Evolutionary conservation across 345 rosid species (phyloP), one percentile per base, ranked within the genome.

Genomic region (Clarkia xantiana): DNA sequence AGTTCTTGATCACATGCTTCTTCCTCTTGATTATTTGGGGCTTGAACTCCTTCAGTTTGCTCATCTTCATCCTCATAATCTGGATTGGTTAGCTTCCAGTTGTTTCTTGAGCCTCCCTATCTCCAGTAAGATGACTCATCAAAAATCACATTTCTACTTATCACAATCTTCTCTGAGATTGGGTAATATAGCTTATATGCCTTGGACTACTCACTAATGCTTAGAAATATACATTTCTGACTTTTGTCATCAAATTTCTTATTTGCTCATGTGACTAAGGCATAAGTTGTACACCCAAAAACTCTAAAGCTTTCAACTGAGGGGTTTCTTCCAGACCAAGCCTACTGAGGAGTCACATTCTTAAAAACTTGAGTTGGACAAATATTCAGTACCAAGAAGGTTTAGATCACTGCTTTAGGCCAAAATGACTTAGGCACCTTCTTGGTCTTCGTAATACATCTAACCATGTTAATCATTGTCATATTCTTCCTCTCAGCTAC

Each of bases 251-350:
- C 44, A 9, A 52, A 22, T n/a, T 52, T 52, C n/a, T 5, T 3
- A 14, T 13, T 52, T 1, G 12, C 5, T 25, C 13, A 42, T 29
- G 45, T 13, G 8, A 19, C 34, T 10, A 10, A 10, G 0, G 10
- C 39, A 49, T 49, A 18, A 10, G 9, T 29, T 8, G 19, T 18
- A n/a, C 52, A 49, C 11, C 52, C 52, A 49, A 49, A 49, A 18
- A 49, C 39, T 49, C 39, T 0, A 49, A 49, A 49, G 10, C 19
- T 7, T 18, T 11, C 34, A 0, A 49, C 34, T 4, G 52, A 12
- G 10, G 52, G 52, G 9, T 18, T 49, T 11, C 6, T 18, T 9
- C 18, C 19, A 18, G 9, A 5, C 52, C 52, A 49, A 12, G 52
- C 52, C 18, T 49, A 9, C 42, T 8, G 9, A 40, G 42, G 42